Percentiles rank a stretch among this genome's conserved stretches.
These are phyloP conservation scores for Fusarium caatingaense DNA, from an alignment of 2,329 filamentous ascomycete genomes.

Conservation along the genomic window DNA sequence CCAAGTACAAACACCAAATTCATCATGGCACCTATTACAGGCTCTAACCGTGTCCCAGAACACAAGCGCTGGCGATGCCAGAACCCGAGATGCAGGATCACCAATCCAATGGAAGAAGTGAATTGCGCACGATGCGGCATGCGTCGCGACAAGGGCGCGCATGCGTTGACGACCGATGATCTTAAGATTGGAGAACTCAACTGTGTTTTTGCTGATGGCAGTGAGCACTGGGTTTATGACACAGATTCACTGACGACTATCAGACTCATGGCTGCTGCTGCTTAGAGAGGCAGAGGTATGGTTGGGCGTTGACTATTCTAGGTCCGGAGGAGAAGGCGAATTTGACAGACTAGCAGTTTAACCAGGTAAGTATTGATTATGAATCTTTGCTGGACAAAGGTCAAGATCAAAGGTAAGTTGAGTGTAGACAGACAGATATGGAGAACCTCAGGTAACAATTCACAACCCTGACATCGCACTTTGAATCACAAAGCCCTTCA, in stretches of 20 bases:
- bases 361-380: neutral
- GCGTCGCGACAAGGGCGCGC: neutral
- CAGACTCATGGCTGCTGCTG: neutral
- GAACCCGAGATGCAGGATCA: neutral
- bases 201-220: neutral
- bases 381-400: too few species aligned
- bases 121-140: neutral
- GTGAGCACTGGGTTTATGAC: neutral
- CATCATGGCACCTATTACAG: neutral
- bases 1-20: too few species aligned
- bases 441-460: neutral
- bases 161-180: neutral
- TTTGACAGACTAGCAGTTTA: too few species aligned
- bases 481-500: accelerated
- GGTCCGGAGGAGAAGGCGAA: too few species aligned
- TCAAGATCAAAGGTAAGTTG: too few species aligned
- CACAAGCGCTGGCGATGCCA: neutral
- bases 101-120: accelerated
- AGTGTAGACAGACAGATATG: too few species aligned
- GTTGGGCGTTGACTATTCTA: neutral
- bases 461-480: neutral
- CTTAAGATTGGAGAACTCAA: neutral
- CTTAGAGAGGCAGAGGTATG: neutral
- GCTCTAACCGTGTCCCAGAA: neutral
- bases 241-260: accelerated